Base-by-base conservation (phyloP, 2,329 filamentous ascomycete genomes). In the Colletotrichum sp. region DNA sequence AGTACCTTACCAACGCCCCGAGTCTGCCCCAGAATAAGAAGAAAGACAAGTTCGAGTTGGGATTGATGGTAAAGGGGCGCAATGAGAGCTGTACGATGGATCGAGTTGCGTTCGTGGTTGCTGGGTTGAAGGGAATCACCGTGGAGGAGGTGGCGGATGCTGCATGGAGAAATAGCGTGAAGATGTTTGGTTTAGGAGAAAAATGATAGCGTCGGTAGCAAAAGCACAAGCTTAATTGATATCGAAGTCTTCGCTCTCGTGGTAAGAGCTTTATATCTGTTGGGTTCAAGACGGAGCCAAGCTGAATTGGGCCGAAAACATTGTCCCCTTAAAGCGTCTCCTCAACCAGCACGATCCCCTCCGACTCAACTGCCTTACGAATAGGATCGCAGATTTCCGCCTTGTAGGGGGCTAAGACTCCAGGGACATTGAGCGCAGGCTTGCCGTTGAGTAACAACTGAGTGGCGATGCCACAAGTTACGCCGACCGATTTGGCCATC, bases 381-480 rank as follows among this genome's bases (percentile, higher is more conserved):
- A 98, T 86, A 26, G 94, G 93, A 80, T 90, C 89, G 81, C 92
- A 93, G 81, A 97, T 91, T 81, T 93, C 91, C 74, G 89, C 88
- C 79, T 87, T 92, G 90, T 97, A 94, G 18, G 95, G 95, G 26
- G 95, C 95, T 75, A 98, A 85, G 64, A 97, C 88, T 83, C 94
- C 94, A 87, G 91, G 93, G 83, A 94, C 90, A 61, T 86, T 90
- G 77, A 96, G 92, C 4, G 92, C 94, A 8, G 75, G 36, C 10
- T 72, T 55, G 15, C 94, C 94, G 83, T 95, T 89, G 32, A 96
- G 90, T 21, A 97, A 93, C 87, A 94, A 91, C 88, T 95, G 90
- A 77, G 96, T 94, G 57, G 95, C 93, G 71, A 94, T 90, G 71
- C 89, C 93, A 79, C 92, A 94, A 5, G 92, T 92, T 8, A 93